A percentile compares a stretch with the other conserved stretches of the same genome.
Conservation (phyloP, 164 flowering plant genomes). For the Chimonanthus salicifolius region DNA sequence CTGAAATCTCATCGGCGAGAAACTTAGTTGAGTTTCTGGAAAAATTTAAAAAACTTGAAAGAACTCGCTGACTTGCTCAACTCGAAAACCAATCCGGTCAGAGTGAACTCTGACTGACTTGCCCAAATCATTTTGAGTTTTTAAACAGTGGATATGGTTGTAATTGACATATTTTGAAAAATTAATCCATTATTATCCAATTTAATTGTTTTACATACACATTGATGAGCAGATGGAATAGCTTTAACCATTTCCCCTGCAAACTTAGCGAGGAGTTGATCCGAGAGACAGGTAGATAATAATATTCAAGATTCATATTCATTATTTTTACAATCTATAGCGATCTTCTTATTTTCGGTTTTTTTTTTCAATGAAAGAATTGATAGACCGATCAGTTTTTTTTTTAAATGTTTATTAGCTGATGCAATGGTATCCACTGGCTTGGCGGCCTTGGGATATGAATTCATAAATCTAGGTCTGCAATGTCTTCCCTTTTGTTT, state of each 20-base stretch:
- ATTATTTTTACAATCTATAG: neutral
- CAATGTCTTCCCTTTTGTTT: neutral
- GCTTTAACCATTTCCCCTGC: conserved; percentile 10
- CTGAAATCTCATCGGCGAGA: too few relatives aligned
- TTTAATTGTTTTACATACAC: neutral
- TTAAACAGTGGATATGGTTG: neutral
- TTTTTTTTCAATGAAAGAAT: neutral
- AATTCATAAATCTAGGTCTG: conserved; percentile 36
- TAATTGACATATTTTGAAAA: neutral
- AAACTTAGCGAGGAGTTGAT: conserved; percentile 9
- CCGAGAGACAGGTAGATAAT: conserved; percentile 8
- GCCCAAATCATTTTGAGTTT: neutral
- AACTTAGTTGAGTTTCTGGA: neutral
- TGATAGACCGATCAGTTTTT: neutral
- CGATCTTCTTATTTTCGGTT: neutral
- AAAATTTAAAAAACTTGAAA: neutral
- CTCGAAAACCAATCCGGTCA: neutral
- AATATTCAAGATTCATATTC: neutral
- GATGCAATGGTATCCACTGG: conserved; percentile 45
- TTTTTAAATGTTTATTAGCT: conserved; percentile 18
- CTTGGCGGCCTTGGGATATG: conserved; percentile 31
- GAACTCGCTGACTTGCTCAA: neutral
- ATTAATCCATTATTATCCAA: too few relatives aligned
- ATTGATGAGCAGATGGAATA: conserved; percentile 14
- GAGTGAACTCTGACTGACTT: neutral